Base-by-base conservation (phyloP, 2,329 filamentous ascomycete genomes). In the Botryotinia calthae region DNA sequence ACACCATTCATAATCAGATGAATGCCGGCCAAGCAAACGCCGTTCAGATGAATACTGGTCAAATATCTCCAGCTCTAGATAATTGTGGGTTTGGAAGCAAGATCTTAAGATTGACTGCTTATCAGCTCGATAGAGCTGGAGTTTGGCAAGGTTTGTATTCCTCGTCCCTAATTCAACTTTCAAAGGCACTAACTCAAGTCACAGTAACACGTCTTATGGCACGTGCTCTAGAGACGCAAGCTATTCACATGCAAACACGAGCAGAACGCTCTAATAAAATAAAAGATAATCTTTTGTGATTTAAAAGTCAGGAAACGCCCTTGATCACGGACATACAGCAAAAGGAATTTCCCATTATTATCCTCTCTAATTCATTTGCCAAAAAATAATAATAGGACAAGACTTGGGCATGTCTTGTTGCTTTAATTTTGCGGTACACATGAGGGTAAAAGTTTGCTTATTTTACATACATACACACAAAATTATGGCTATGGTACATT, bases 51-150 rank as follows among this genome's bases (percentile, higher is more conserved):
- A 84, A 84, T 71, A 82, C 86, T 73, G 84, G 86, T 74, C 69
- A 59, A 25, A 84, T 86, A 70, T 81, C 91, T 75, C 86, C 87
- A 40, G 86, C 87, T 79, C 85, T 86, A 78, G 87, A 89, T 73
- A 85, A 90, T 79, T 89, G 89, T 72, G 94, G 95, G 51, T 96
- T 93, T 81, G 94, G 93, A 40, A 91, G 92, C 75, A 96, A 95
- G 84, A 90, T 98, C 65, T 84, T 98, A 78, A 88, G 93, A 79
- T 88, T 96, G 71, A 96, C 93, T 75, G 93, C 94, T 65, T 92
- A 93, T 82, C 92, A 97, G 87, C 87, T 98, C 75, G 92, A 95
- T 77, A 94, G 94, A 83, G 92, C 93, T 75, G 92, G 93, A 76
- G 93, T 97, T 42, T 99, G 96, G 95, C 95, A 95, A 81, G 91